Evolutionary conservation across 768 basidiomycete genomes (phyloP).

Genomic region (Imleria badia): DNA sequence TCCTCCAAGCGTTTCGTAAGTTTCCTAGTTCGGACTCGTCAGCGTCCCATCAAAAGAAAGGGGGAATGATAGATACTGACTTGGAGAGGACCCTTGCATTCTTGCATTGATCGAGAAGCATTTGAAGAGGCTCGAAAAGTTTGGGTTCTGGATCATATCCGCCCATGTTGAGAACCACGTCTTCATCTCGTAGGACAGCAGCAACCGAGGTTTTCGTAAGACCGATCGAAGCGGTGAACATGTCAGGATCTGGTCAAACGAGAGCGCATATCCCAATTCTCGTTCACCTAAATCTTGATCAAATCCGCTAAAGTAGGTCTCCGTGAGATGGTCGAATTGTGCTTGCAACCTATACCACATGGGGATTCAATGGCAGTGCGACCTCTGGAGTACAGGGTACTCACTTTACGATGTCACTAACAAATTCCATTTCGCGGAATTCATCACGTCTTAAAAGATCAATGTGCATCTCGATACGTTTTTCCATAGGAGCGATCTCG

Average conservation of each 20-base stretch:
- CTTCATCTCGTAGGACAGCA: slow-evolving; percentile 72
- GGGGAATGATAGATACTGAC: slow-evolving; percentile 40
- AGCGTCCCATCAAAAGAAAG: not conserved
- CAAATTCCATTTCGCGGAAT: slow-evolving; percentile 94
- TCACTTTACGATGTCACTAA: slow-evolving; percentile 84
- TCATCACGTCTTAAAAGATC: too few species aligned
- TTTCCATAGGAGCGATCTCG: slow-evolving; percentile 88
- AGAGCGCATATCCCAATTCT: slow-evolving; percentile 77
- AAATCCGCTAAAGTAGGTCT: slow-evolving; percentile 79
- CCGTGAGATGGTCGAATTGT: slow-evolving; percentile 90
- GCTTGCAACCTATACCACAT: slow-evolving; percentile 70
- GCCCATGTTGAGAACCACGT: slow-evolving; percentile 70
- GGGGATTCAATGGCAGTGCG: not conserved
- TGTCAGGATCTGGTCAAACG: slow-evolving; percentile 93
- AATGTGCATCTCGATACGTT: slow-evolving; percentile 89
- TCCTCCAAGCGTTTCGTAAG: slow-evolving; percentile 84
- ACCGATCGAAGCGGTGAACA: slow-evolving; percentile 89
- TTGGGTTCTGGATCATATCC: slow-evolving; percentile 71
- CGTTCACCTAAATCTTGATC: slow-evolving; percentile 87
- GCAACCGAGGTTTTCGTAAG: too few species aligned
- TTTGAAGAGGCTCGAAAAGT: slow-evolving; percentile 80
- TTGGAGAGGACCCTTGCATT: slow-evolving; percentile 77
- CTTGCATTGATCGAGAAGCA: slow-evolving; percentile 78
- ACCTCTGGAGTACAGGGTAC: slow-evolving; percentile 28
- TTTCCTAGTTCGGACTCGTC: slow-evolving; percentile 57